Base-by-base conservation (phyloP, 176 grass and related monocot species). In the Canna indica region DNA sequence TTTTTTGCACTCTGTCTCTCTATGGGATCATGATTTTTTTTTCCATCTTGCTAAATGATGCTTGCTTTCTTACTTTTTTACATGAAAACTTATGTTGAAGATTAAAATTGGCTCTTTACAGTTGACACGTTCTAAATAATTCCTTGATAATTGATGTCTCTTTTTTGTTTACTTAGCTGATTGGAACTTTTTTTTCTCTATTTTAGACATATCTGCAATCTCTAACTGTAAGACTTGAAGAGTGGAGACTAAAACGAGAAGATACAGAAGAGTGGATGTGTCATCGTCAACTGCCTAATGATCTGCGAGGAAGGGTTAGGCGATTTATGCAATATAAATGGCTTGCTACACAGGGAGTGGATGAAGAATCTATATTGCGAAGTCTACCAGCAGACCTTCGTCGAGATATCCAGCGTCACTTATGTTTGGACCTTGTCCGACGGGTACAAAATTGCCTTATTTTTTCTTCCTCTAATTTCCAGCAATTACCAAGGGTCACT, bases 291-390 rank as follows among this genome's bases (percentile, higher is more conserved):
- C 68, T 70, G 48, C 68, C 68, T 31, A 42, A 52, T 50, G 5
- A 70, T 50, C 39, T 70, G 18, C 42, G 45, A 26, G 68, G 50
- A 20, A 30, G 68, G 28, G 68, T 70, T 20, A 70, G 86, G 20
- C 88, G 88, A 47, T 96, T 96, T 59, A 85, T 96, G 74, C 92
- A 91, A 77, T 88, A 86, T 28, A 96, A 96, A 79, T 96, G 92
- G 92, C 86, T 89, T 76, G 83, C 88, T 29, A 96, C 92, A 5
- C 76, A 88, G 59, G 92, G 92, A 63, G 92, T 96, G 3, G 88
- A 96, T 67, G 92, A 96, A 67, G 92, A 96, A 57, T 81, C 78
- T 36, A 96, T 96, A 73, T 85, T 96, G 61, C 85, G 80, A 45
- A 76, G 76, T 71, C 80, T 96, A 74, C 92, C 92, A 67, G 77